Evolutionary conservation across 768 basidiomycete genomes (phyloP).

Genomic region (Podaxis sp.): DNA sequence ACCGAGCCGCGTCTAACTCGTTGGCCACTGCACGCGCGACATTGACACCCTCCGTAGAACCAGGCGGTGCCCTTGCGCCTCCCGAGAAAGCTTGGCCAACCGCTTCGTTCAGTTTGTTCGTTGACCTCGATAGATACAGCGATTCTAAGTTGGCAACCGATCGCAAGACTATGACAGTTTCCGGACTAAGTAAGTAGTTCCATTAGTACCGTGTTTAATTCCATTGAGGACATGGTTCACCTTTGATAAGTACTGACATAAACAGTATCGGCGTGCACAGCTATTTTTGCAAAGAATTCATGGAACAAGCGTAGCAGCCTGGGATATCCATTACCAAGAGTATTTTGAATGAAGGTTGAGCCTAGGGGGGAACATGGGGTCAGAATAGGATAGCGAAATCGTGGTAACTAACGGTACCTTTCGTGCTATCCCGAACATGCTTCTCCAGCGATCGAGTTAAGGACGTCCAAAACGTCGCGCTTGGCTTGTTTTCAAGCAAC

Average conservation of each 20-base stretch:
- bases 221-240: conserved; percentile 33
- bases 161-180: conserved; percentile 85
- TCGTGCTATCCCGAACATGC: conserved; percentile 74
- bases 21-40: conserved; percentile 80
- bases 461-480: conserved; percentile 87
- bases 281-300: conserved; percentile 94
- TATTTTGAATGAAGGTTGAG: conserved; percentile 90
- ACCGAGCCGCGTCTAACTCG: conserved; percentile 89
- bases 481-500: conserved; percentile 90
- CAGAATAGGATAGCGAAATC: background rate
- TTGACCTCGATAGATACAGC: conserved; percentile 83
- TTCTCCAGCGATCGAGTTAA: conserved; percentile 80
- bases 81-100: conserved; percentile 76
- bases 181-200: conserved; percentile 55
- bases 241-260: conserved; percentile 86
- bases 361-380: conserved; percentile 39
- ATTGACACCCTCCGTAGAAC: conserved; percentile 70
- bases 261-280: conserved; percentile 92
- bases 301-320: conserved; percentile 89
- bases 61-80: conserved; percentile 68
- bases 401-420: conserved; percentile 44
- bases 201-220: background rate
- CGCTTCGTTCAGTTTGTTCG: conserved; percentile 80
- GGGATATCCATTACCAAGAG: conserved; percentile 83
- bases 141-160: conserved; percentile 82